These are phyloP conservation scores for Tulasnella sp. DNA, from an alignment of 768 basidiomycete species.

Conservation along the genomic window DNA sequence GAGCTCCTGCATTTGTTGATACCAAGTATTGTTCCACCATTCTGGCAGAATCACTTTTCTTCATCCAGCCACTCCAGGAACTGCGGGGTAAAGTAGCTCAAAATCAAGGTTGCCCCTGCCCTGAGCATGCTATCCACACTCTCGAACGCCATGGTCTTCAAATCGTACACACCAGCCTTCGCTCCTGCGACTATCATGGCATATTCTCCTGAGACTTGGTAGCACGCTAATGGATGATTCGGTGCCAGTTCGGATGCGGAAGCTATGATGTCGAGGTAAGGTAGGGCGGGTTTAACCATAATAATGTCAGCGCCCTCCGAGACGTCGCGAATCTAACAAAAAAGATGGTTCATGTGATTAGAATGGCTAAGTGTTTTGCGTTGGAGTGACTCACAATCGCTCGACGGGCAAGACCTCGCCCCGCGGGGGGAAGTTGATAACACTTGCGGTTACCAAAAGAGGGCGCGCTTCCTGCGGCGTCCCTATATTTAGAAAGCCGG, in stretches of 20 bases:
- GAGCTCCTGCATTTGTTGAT: background rate
- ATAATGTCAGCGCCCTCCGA: conserved; percentile 94
- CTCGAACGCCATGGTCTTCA: conserved; percentile 93
- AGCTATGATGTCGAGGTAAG: conserved; percentile 94
- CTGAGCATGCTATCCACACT: conserved; percentile 85
- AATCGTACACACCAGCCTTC: conserved; percentile 84
- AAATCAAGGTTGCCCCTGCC: conserved; percentile 88
- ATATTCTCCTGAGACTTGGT: conserved; percentile 96
- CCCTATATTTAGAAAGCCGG: conserved; percentile 48
- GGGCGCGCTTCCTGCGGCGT: conserved; percentile 95
- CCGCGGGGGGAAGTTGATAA: conserved; percentile 91
- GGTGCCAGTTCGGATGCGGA: conserved; percentile 78
- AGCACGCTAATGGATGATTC: conserved; percentile 91
- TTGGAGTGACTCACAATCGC: conserved; percentile 68
- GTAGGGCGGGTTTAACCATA: conserved; percentile 96
- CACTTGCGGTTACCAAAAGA: conserved; percentile 95
- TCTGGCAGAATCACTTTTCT: background rate
- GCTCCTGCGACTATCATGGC: conserved; percentile 97
- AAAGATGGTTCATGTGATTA: background rate
- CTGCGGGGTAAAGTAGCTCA: conserved; percentile 95
- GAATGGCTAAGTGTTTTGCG: background rate
- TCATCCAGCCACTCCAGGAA: conserved; percentile 80
- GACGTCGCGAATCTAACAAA: conserved; percentile 71
- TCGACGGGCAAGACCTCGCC: conserved; percentile 83
- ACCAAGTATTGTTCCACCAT: background rate